Evolutionary conservation across 306 rosid species (phyloP).

Genomic region (Sicyos baderoa): DNA sequence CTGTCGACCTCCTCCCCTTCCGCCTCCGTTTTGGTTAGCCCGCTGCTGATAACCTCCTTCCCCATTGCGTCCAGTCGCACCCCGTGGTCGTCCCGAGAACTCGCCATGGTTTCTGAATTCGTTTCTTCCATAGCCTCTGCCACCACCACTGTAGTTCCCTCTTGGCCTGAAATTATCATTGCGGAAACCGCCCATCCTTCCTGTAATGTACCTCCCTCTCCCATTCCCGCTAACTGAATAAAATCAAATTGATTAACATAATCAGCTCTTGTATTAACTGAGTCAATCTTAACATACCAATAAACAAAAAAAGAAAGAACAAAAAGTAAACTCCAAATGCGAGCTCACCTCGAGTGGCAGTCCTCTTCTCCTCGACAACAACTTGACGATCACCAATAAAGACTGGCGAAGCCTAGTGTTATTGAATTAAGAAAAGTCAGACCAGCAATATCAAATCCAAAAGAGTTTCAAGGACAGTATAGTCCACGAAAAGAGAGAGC

Average conservation of each 20-base stretch:
- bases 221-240: conserved; percentile 58
- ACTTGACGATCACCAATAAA: conserved; percentile 63
- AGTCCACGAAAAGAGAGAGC: background rate
- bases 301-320: background rate
- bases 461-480: background rate
- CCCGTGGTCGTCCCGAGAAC: conserved; percentile 52
- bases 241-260: too few relatives aligned
- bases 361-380: conserved; percentile 80
- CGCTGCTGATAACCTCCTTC: conserved; percentile 61
- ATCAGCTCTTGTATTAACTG: too few relatives aligned
- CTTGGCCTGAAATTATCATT: conserved; percentile 61
- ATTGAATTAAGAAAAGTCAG: conserved; percentile 11
- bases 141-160: conserved; percentile 52
- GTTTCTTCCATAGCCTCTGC: conserved; percentile 65
- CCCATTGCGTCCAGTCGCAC: conserved; percentile 41
- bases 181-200: conserved; percentile 58
- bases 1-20: conserved; percentile 66
- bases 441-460: background rate
- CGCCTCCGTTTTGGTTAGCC: conserved; percentile 50
- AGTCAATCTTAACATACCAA: background rate
- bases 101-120: conserved; percentile 87
- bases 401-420: conserved; percentile 67
- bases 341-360: conserved; percentile 77
- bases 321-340: background rate
- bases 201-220: conserved; percentile 80